Base-by-base conservation (phyloP, 345 rosid species). In the Aquilaria yunnanensis region DNA sequence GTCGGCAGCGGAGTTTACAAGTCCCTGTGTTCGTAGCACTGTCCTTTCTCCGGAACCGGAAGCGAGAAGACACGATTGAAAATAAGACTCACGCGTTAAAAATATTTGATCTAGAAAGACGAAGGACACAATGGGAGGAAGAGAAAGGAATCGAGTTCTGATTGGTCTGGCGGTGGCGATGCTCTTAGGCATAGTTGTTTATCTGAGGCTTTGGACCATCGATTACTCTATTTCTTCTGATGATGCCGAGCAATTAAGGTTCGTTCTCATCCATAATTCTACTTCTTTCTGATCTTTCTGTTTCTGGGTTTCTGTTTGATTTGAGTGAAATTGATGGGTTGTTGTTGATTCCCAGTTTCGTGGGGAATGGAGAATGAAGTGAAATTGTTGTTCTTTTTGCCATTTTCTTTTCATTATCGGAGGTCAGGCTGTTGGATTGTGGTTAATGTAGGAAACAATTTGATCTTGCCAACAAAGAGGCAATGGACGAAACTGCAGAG, bases 401-500 rank as follows among this genome's bases (percentile, higher is more conserved):
- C 31, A 23, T n/a, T 12, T 14, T 14, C 10, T 32, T 46, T 32
- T 59, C 51, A 31, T 6, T 30, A 49, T 3, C 50, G n/a, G 52
- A 31, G 1, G 50, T 7, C 9, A 4, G 49, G 34, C 1, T 47
- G 14, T 6, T 64, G 52, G 5, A 10, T 54, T 12, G 10, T 31
- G 2, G 12, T n/a, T 34, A 7, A 62, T 49, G 57, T 48, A 93
- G 97, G 73, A 81, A 80, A 69, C 90, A 94, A 68, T 90, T 94
- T 66, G 99, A 94, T 83, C 77, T 90, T 9, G 97, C 97, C 0
- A 87, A 88, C 71, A 81, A 85, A 65, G 97, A 94, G 59, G 97
- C 99, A 51, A 77, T 88, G 92, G 96, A 94, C 65, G 99, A 90
- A 72, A 86, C 99, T 60, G 96, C 97, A 1, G 99, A 86, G 43